Evolutionary conservation across 139 green algal species (phyloP).

Genomic region (Zygnema cylindricum): DNA sequence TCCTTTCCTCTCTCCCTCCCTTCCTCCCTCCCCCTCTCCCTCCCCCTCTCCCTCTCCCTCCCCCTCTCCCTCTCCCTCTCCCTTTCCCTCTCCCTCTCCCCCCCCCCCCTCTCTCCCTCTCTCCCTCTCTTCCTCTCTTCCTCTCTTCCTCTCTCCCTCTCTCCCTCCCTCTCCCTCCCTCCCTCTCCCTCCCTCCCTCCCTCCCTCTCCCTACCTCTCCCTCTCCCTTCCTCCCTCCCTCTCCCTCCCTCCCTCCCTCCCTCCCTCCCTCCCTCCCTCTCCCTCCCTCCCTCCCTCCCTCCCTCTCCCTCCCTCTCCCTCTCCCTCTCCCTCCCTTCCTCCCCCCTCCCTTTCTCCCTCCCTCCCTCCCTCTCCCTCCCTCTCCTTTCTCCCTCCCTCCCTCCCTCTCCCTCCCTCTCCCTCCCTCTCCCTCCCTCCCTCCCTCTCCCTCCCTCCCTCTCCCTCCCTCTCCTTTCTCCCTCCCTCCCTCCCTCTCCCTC

Average conservation of each 20-base stretch:
- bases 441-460: neutral
- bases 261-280: neutral
- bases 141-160: neutral
- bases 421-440: neutral
- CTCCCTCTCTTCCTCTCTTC: neutral
- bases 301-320: neutral
- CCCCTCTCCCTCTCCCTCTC: no score
- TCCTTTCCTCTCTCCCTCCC: no score
- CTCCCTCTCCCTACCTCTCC: neutral
- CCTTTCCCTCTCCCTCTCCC: no score
- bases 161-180: neutral
- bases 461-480: constrained; percentile 54
- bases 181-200: neutral
- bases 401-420: neutral
- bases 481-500: constrained; percentile 51
- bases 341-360: neutral
- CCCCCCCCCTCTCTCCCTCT: no score
- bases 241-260: neutral
- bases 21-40: no score
- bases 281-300: neutral
- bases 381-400: neutral
- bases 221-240: neutral
- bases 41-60: no score
- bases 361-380: neutral
- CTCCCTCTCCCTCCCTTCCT: neutral